These are phyloP conservation scores for Colletotrichum abscissum DNA, from an alignment of 2,329 filamentous ascomycete genomes.

Conservation along the genomic window DNA sequence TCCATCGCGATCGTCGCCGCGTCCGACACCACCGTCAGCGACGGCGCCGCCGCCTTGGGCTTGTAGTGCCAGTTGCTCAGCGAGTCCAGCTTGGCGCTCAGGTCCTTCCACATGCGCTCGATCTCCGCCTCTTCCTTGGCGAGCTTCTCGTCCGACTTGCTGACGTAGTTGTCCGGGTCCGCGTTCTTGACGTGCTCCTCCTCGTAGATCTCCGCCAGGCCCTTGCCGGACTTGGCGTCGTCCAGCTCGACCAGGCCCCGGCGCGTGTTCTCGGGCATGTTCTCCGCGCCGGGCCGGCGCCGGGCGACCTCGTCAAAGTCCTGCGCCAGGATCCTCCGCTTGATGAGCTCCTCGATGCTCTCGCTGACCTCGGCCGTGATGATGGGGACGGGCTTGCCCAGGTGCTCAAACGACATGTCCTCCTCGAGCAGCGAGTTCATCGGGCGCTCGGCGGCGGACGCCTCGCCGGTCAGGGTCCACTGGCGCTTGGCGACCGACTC, in stretches of 20 bases:
- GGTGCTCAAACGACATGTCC: slow-evolving; percentile 94
- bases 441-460: slow-evolving; percentile 82
- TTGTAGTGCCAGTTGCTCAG: slow-evolving; percentile 96
- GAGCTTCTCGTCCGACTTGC: slow-evolving; percentile 84
- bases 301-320: slow-evolving; percentile 94
- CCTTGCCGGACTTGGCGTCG: slow-evolving; percentile 87
- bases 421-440: slow-evolving; percentile 93
- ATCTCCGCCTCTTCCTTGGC: slow-evolving; percentile 87
- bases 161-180: slow-evolving; percentile 83
- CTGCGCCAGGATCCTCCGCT: slow-evolving; percentile 87
- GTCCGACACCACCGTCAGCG: slow-evolving; percentile 87
- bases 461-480: slow-evolving; percentile 92
- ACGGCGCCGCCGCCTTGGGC: slow-evolving; percentile 84
- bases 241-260: slow-evolving; percentile 84
- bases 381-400: slow-evolving; percentile 93
- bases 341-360: slow-evolving; percentile 92
- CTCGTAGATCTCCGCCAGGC: slow-evolving; percentile 93
- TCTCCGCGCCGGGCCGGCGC: slow-evolving; percentile 77
- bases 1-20: slow-evolving; percentile 95
- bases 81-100: slow-evolving; percentile 84
- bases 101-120: slow-evolving; percentile 82
- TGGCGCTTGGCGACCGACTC: slow-evolving; percentile 89
- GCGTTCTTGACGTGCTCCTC: slow-evolving; percentile 85
- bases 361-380: slow-evolving; percentile 93
- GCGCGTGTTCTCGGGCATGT: slow-evolving; percentile 68